These are phyloP conservation scores for Amanita subjunquillea DNA, from an alignment of 768 basidiomycete species.

Conservation along the genomic window DNA sequence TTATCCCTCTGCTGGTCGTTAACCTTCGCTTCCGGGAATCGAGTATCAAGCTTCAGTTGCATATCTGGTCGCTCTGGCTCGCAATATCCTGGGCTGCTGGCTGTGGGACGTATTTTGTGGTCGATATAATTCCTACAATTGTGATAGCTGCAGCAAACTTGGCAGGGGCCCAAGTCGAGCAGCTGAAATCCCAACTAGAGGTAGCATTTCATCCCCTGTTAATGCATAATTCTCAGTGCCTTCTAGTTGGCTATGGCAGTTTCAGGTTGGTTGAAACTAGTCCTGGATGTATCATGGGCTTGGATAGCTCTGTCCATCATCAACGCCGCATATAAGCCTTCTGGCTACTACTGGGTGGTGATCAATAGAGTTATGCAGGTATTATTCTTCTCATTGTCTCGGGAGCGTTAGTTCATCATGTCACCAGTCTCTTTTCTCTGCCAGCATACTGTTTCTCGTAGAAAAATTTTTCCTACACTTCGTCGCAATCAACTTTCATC, in stretches of 20 bases:
- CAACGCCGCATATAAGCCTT: constrained; percentile 44
- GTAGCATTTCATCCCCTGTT: constrained; percentile 18
- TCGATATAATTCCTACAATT: constrained; percentile 51
- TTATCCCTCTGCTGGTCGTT: constrained; percentile 63
- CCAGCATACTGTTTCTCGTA: constrained; percentile 29
- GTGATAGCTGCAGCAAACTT: constrained; percentile 43
- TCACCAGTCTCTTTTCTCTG: constrained; percentile 33
- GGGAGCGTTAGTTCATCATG: not conserved
- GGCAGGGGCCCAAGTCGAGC: constrained; percentile 53
- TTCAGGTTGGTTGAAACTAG: constrained; percentile 60
- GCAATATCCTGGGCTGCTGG: constrained; percentile 55
- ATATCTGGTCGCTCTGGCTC: constrained; percentile 59
- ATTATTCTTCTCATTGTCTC: not conserved
- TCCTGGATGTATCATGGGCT: constrained; percentile 55
- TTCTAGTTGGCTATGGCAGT: constrained; percentile 56
- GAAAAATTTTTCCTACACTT: constrained; percentile 58
- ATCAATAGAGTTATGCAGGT: constrained; percentile 69
- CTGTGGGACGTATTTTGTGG: constrained; percentile 51
- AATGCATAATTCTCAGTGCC: not conserved
- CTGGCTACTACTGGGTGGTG: constrained; percentile 55
- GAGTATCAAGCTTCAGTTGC: constrained; percentile 41
- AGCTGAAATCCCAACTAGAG: constrained; percentile 60
- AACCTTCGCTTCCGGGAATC: constrained; percentile 46
- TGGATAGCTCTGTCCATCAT: constrained; percentile 69
- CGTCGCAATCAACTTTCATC: constrained; percentile 75